Base-by-base conservation (phyloP, 768 basidiomycete genomes). In the Naematelia encephala region DNA sequence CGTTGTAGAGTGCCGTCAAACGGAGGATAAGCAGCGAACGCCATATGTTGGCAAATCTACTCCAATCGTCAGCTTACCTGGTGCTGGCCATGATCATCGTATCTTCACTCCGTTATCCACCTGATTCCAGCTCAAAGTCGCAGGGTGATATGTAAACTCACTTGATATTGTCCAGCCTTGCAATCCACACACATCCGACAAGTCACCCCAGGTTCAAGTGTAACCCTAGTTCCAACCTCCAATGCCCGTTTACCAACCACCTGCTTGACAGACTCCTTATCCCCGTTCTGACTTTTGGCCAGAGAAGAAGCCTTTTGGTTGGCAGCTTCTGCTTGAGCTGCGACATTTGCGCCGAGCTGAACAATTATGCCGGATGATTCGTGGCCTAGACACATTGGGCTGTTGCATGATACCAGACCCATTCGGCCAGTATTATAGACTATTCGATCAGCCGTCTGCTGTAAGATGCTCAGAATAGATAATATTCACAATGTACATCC, bases 1-100 rank as follows among this genome's bases (percentile, higher is more conserved):
- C 90, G 83, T 48, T 82, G 82, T 21, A 96, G 84, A 13, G 93
- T 97, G 54, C 93, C 93, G 69, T 94, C 88, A 70, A 87, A 84
- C 0, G 94, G 94, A 54, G 93, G 94, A 13, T 93, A 94, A 1
- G 93, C 92, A 16, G 92, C 91, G 68, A 93, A 93, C 51, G 84
- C 80, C 75, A 94, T 87, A 56, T 91, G 82, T 1, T 88, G 83
- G 78, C 92, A 94, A 58, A 94, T 83, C 89, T 90, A 63, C 4
- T 22, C 39, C n/a, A n/a, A 26, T 44, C 46, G 51, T 19, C 62
- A 59, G 16, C 21, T 1, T 16, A 22, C 8, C n/a, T 4, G 21
- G 1, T 4, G 23, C 54, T 52, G 54, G 58, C 53, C 22, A 47
- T 28, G 19, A 21, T 23, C 34, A 16, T 16, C 34, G 34, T 16